Evolutionary conservation across 768 basidiomycete species (phyloP).

Genomic region (Mycena leptocephala): DNA sequence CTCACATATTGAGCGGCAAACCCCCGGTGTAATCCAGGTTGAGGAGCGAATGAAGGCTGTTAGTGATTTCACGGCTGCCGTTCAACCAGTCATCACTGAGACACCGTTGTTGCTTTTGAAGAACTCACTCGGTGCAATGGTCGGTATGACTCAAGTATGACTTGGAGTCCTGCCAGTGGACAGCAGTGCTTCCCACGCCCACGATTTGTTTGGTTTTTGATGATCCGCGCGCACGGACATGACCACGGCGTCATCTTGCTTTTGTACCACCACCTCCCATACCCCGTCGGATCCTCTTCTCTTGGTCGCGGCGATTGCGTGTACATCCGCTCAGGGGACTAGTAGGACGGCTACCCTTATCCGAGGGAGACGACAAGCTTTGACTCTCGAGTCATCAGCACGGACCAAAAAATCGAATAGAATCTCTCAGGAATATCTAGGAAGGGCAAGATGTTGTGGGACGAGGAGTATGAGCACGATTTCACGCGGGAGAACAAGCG

Average conservation of each 20-base stretch:
- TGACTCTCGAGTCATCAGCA: background rate
- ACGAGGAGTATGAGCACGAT: background rate
- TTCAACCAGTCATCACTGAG: background rate
- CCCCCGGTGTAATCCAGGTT: no score
- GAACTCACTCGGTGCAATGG: background rate
- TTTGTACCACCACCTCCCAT: background rate
- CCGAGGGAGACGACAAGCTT: background rate
- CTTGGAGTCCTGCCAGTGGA: no score
- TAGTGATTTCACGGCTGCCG: conserved; percentile 46
- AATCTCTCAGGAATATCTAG: background rate
- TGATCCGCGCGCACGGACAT: no score
- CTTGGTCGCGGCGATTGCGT: background rate
- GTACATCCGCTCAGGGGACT: background rate
- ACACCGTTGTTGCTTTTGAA: background rate
- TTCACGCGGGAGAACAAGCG: background rate
- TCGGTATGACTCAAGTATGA: no score
- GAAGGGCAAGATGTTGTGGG: background rate
- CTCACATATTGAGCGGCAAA: conserved; percentile 6
- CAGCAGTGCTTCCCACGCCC: conserved; percentile 47
- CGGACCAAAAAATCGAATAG: background rate
- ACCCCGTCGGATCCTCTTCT: background rate
- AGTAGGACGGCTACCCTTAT: background rate
- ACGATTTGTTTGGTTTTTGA: conserved; percentile 33
- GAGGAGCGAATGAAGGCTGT: conserved; percentile 51
- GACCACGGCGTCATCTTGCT: background rate